Base-by-base conservation (phyloP, 2,329 filamentous ascomycete species). In the Clonostachys chloroleuca region DNA sequence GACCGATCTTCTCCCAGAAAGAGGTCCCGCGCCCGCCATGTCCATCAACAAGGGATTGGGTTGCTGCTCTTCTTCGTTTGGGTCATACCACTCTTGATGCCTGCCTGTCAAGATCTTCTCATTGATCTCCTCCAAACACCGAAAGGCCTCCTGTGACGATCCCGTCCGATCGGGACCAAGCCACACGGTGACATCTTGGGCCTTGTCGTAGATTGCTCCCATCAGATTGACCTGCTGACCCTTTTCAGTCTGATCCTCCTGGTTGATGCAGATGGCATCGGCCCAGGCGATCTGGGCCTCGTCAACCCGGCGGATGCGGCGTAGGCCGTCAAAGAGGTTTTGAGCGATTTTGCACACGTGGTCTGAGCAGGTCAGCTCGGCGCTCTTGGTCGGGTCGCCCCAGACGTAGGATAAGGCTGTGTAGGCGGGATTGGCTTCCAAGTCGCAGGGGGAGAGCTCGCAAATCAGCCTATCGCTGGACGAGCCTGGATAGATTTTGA, bases 351-450 rank as follows among this genome's bases (percentile, higher is more conserved):
- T n/a, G 10, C 37, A 39, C 9, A 35, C n/a, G 10, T 18, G 18
- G 33, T 36, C 43, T 13, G 37, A 34, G 34, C 43, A 34, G 2
- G 24, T 42, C 7, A 49, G 12, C 2, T 42, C 5, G 2, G 30
- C 5, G 0, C 43, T 39, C 13, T 17, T 37, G 4, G 17, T 10
- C 8, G 47, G n/a, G 36, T 34, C 41, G n/a, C 48, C 52, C 52
- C 51, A 54, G 33, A 46, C 45, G 18, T 54, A 52, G 1, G 51
- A 53, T 1, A 53, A 43, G 0, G 52, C 49, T 4, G 18, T 18
- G 37, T 49, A 54, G 9, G 12, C 16, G 18, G 35, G 18, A 17
- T 39, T 20, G 6, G 17, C 14, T 16, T 43, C 20, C 4, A 30
- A 10, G 24, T 30, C 24, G 24, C 24, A 10, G 24, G 24, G 24